These are phyloP conservation scores for Claviceps africana DNA, from an alignment of 2,329 filamentous ascomycete genomes.

Conservation along the genomic window DNA sequence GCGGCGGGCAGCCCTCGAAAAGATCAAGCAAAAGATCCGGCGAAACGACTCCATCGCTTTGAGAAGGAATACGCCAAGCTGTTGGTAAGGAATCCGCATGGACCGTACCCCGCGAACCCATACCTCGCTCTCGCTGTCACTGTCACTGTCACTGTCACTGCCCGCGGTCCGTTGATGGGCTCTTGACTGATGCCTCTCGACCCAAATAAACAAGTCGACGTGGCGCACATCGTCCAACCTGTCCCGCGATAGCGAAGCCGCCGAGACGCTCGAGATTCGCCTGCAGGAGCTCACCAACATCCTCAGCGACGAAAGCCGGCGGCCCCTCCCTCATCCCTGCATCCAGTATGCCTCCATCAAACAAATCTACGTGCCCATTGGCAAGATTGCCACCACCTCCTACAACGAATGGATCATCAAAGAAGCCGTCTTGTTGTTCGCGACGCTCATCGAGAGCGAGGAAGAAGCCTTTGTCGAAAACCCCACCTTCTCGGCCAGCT, in stretches of 20 bases:
- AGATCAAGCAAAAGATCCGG: conserved; percentile 47
- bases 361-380: conserved; percentile 79
- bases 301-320: conserved; percentile 77
- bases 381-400: conserved; percentile 74
- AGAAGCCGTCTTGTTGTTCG: conserved; percentile 75
- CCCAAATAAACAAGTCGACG: conserved; percentile 23
- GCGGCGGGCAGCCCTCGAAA: conserved; percentile 40
- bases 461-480: conserved; percentile 91
- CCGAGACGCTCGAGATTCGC: conserved; percentile 47
- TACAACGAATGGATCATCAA: conserved; percentile 77
- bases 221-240: conserved; percentile 51
- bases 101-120: background rate
- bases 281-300: conserved; percentile 54
- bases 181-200: background rate
- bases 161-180: background rate
- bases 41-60: conserved; percentile 50
- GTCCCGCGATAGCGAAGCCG: conserved; percentile 43
- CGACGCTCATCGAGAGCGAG: conserved; percentile 86
- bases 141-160: no score
- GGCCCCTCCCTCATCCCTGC: conserved; percentile 81
- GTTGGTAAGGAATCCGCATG: conserved; percentile 30
- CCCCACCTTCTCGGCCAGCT: conserved; percentile 66
- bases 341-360: conserved; percentile 74
- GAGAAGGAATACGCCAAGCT: conserved; percentile 52
- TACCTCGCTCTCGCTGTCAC: background rate